Base-by-base conservation (phyloP, 176 grass and related monocot genomes). In the Phoenix roebelenii region DNA sequence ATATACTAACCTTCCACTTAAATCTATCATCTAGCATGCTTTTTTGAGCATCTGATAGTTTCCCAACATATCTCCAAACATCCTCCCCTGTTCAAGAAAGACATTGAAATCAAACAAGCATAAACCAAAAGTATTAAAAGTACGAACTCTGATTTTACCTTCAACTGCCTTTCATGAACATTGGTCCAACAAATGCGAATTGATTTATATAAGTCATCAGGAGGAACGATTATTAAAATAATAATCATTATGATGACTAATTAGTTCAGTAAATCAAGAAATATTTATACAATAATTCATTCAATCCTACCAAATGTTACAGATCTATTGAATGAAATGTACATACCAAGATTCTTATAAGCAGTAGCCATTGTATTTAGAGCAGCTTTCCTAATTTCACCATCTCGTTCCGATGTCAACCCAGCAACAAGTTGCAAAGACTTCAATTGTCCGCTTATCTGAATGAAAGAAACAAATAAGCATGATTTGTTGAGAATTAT, bases 1-100 rank as follows among this genome's bases (percentile, higher is more conserved):
- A 14, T 44, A 82, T 57, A 63, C 55, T 73, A 26, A 89, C 93
- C 93, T 98, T 98, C 93, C 93, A 98, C 73, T 98, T 98, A 85
- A 98, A 98, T 62, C 93, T 98, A 83, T 98, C 93, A 92, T 98
- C 93, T 1, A 98, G 87, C 93, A 98, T 98, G 66, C 93, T 98
- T 78, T 84, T 83, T 82, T 98, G 93, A 66, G 93, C 93, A 80
- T 98, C 93, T 49, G 93, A 98, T 60, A 98, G 84, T 64, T 98
- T 98, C 52, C 93, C 93, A 77, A 98, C 93, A 74, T 85, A 98
- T 63, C 84, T 74, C 93, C 93, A 98, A 30, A 98, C 85, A 81
- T 98, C 93, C 49, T 98, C 93, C 16, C 88, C 93, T 95, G 77
- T 63, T 76, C 28, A 52, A 66, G 19, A 22, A 79, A 55, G 51